Evolutionary conservation across 129 eudicot species (phyloP), one percentile per base, ranked within the genome.

Genomic region (Ambrosia artemisiifolia): DNA sequence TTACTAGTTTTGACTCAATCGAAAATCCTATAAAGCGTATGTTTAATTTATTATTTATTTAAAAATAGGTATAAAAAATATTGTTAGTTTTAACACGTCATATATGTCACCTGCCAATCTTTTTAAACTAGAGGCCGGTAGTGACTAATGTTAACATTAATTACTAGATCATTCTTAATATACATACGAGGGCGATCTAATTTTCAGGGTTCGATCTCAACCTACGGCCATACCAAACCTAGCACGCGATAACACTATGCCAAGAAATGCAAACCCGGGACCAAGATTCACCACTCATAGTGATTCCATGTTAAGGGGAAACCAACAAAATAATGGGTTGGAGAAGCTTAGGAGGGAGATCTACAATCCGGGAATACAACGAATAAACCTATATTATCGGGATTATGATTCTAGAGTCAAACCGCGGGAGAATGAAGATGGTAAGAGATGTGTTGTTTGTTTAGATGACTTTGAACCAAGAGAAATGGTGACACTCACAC

Each of bases 401-500:
- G 78, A 76, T 59, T 47, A 60, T 68, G 46, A 76, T 57, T 57
- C 50, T 33, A 46, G 20, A 69, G 53, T 56, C 55, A 77, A 69
- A 46, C 51, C 62, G 49, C 73, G 24, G 18, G 65, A 83, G 42
- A 69, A 82, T 40, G 81, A 82, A 8, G 91, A 77, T 57, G 80
- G 75, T 0, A 83, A 87, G 62, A 87, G 81, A 70, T 90, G 96
- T 72, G 85, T 86, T 1, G 48, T 90, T 34, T 90, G 96, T 65
- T 78, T 90, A 68, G 96, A 90, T 3, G 96, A 90, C 65, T 90
- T 90, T 43, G 85, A 76, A 55, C 59, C 85, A 19, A 80, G 74
- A 40, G 77, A 85, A 68, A 70, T 69, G 42, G 87, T 90, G 71
- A 87, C 77, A 42, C 43, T 81, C 36, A 87, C 96, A 33, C 96